Evolutionary conservation across 805 yeast species (phyloP), one percentile per base, ranked within the genome.

Genomic region (Sugiyamaella floridensis): DNA sequence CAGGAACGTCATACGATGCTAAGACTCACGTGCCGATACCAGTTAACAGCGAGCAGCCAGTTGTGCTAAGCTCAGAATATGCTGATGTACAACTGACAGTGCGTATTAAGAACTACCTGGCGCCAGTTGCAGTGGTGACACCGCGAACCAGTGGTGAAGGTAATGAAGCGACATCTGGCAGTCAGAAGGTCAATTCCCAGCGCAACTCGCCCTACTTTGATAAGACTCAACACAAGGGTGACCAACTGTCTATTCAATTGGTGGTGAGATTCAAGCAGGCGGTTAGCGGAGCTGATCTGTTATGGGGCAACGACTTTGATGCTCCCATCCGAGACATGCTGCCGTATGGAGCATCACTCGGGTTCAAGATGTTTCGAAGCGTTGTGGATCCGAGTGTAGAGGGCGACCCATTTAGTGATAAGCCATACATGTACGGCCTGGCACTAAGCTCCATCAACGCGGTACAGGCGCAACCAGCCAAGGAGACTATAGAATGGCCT

Each of bases 291-390:
- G 71, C 76, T 43, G 73, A 75, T n/a, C 66, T 84, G 42, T 54
- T 79, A n/a, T 83, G 80, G 68, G 89, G 89, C 1, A 84, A 84
- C 62, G 89, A 84, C 60, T 81, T 82, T 62, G 78, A 75, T 9
- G 63, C 70, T n/a, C 82, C 86, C 0, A 76, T 84, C 32, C 68
- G 75, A 32, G 81, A 81, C 47, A 72, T 72, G 50, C 72, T 84
- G 10, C 89, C 89, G 2, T 71, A 71, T 63, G 80, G 81, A 4
- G 70, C 73, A 28, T 71, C 80, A 4, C 65, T 79, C 1, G 88
- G 86, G 0, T 69, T 80, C 57, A 73, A 74, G 54, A 67, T 82
- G 34, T 83, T 82, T 70, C 76, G 76, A 45, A 71, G 76, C 71
- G 71, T 75, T 56, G 76, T 84, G 45, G 85, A 81, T 63, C 82